Base-by-base conservation (phyloP, 768 basidiomycete genomes). In the Psilocybe cubensis region DNA sequence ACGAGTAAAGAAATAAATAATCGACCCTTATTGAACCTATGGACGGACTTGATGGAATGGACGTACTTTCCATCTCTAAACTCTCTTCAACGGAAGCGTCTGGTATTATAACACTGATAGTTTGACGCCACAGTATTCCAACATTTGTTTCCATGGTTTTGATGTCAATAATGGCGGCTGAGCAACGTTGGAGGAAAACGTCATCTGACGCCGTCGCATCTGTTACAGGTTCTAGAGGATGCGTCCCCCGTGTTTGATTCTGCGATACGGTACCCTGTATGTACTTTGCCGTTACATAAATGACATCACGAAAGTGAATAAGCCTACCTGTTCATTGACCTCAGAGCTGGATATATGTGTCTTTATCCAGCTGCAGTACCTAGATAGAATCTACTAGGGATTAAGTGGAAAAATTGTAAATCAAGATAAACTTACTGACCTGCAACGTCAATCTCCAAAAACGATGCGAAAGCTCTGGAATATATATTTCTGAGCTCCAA, bases 381-480 rank as follows among this genome's bases (percentile, higher is more conserved):
- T 82, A 63, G 87, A 89, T 49, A 96, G 64, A 57, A 97, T 86
- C 93, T 96, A 25, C 33, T 60, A 10, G 56, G 25, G 21, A 10
- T 23, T 9, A 4, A 23, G 8, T 28, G 5, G 46, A 29, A 27
- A 31, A 29, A 12, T 11, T 9, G 17, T 18, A 29, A 9, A n/a
- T 17, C 12, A 18, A 55, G 53, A 27, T 14, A 35, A 31, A 40
- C 52, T 41, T 29, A 47, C 63, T 24, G 47, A 94, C 94, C 84
- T 99, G 96, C 24, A 99, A 74, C 5, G 89, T 92, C 56, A 98
- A 74, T 65, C 83, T 85, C 97, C 96, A 98, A 70, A 98, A 98
- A 48, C 91, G 83, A 71, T 88, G 80, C 31, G 83, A 83, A 10
- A 98, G 74, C 57, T 94, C 89, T 1, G 89, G 88, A 40, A 98